Base-by-base conservation (phyloP, 2,329 filamentous ascomycete species). In the Nigrospora oryzae region DNA sequence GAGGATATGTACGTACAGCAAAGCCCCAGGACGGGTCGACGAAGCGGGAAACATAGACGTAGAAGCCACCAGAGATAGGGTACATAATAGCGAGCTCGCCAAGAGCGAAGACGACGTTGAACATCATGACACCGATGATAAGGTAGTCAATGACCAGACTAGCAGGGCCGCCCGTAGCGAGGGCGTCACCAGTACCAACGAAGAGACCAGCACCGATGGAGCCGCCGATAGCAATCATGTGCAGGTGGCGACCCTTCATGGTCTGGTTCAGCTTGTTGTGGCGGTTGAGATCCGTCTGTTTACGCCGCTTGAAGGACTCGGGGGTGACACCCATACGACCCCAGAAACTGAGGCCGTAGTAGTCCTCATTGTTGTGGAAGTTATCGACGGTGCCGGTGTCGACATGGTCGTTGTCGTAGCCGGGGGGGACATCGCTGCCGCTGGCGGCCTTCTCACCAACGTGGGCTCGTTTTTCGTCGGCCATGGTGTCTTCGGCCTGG, bases 61-160 rank as follows among this genome's bases (percentile, higher is more conserved):
- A 86, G 65, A 93, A 94, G 53, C 87, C 87, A 59, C 84, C 80
- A 46, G 80, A 77, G 55, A 89, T 73, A 42, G 87, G 87, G 33
- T 93, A 64, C 84, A 85, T 93, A 43, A 86, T 77, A 11, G 86
- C 85, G 85, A 93, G 91, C 63, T 91, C 86, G 50, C 86, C 87
- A 3, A 93, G 77, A 46, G 79, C 83, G 48, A 81, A 82, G 85
- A 93, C 89, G 53, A 93, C 86, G 36, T 88, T 68, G 63, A 82
- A 93, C 53, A 91, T 87, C 47, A 93, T 65, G 39, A 83, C 64
- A 52, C 84, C 84, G 52, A 87, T 75, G 49, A 84, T 62, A 33
- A 77, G 71, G 66, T 88, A 89, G 11, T 81, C 81, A 59, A 88
- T 83, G 53, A 88, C 71, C 59, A 88, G 79, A 10, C 83, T 78